These are phyloP conservation scores for Synchytrium microbalum DNA, from an alignment of 371 early-diverging fungal species.

Conservation along the genomic window DNA sequence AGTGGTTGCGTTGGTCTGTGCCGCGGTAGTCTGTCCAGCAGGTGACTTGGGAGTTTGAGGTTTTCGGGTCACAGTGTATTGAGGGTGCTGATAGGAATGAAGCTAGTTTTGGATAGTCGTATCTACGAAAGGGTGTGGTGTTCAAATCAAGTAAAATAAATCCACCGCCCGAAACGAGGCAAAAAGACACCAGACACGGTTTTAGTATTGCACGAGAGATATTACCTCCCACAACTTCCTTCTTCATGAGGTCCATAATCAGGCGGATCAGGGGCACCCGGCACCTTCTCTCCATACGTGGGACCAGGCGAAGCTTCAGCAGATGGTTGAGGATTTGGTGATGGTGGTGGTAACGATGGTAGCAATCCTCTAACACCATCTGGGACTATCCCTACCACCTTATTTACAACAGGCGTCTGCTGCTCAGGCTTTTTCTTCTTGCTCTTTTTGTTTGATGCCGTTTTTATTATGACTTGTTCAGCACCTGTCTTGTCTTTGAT, in stretches of 20 bases:
- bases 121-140: too few relatives aligned
- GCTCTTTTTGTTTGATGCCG: background rate
- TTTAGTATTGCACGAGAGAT: too few relatives aligned
- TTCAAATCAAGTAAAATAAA: too few relatives aligned
- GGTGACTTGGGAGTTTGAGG: constrained; percentile 1
- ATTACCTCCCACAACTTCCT: background rate
- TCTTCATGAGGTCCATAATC: background rate
- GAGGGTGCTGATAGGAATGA: background rate
- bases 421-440: background rate
- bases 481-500: background rate
- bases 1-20: background rate
- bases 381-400: background rate
- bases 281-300: background rate
- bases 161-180: too few relatives aligned
- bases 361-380: too few relatives aligned
- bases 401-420: background rate
- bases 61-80: background rate
- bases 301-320: background rate
- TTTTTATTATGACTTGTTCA: background rate
- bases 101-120: background rate
- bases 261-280: background rate
- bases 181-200: too few relatives aligned
- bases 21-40: background rate
- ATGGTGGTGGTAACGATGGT: too few relatives aligned
- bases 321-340: background rate